A percentile compares a stretch with the other conserved stretches of the same genome.
phyloP scores from a whole-genome alignment of 2,329 filamentous ascomycete species.

The Aspergillus transmontanensis region DNA sequence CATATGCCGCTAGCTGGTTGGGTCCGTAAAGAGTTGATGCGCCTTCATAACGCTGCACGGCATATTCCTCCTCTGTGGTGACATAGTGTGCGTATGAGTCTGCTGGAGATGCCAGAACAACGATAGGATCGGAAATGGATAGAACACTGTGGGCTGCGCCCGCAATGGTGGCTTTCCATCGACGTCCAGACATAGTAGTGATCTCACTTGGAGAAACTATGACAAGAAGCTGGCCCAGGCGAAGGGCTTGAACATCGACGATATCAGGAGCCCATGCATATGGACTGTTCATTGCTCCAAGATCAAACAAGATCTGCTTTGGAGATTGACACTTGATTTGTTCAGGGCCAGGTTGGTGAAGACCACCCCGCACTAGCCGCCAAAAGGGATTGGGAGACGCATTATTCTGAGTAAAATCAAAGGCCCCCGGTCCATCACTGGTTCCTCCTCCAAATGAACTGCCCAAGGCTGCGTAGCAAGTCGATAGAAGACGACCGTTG shows the following conservation, averaged over 20 bases:
- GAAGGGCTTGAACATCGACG: conserved; percentile 82
- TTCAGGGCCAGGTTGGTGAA: no score
- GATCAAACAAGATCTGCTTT: conserved; percentile 86
- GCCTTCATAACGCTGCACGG: conserved; percentile 89
- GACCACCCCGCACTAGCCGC: no score
- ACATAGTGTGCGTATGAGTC: conserved; percentile 89
- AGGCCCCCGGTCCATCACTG: no score
- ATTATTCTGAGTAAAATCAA: no score
- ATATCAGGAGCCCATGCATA: conserved; percentile 91
- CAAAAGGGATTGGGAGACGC: no score
- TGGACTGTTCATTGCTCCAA: conserved; percentile 75
- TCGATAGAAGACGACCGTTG: conserved; percentile 65
- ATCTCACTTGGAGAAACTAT: conserved; percentile 85
- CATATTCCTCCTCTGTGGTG: conserved; percentile 76
- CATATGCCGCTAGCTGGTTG: conserved; percentile 80
- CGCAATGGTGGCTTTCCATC: conserved; percentile 76
- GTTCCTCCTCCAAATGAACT: conserved; percentile 66
- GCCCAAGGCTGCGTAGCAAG: conserved; percentile 84
- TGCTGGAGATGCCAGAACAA: conserved; percentile 83
- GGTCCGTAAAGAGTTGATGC: conserved; percentile 86
- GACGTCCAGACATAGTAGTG: conserved; percentile 86
- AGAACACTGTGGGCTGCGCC: conserved; percentile 29
- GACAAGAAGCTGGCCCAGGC: conserved; percentile 81
- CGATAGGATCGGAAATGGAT: conserved; percentile 60
- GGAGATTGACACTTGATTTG: conserved; percentile 76